Conservation (phyloP, 2,329 filamentous ascomycete species). For the Fusarium hainanense region DNA sequence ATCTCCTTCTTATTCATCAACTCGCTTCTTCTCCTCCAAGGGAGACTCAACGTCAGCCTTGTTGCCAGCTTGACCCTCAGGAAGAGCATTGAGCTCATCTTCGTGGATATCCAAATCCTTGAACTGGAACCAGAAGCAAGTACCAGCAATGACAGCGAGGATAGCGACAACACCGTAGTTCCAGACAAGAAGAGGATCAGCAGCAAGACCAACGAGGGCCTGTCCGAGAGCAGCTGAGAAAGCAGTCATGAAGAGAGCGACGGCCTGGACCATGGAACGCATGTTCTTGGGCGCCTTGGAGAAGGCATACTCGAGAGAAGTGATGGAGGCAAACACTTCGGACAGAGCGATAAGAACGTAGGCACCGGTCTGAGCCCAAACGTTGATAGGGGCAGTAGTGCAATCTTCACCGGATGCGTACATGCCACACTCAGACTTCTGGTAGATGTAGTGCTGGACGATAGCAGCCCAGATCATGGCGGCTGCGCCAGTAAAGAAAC, state of each 20-base stretch:
- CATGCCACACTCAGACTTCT: constrained; percentile 67
- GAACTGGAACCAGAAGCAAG: constrained; percentile 76
- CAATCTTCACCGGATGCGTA: constrained; percentile 48
- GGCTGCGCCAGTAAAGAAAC: constrained; percentile 71
- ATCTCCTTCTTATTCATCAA: constrained; percentile 26
- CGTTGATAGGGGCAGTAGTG: constrained; percentile 60
- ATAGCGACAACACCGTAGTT: constrained; percentile 77
- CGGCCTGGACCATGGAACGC: constrained; percentile 75
- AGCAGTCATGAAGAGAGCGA: constrained; percentile 76
- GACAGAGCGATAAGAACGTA: constrained; percentile 62
- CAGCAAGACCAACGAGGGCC: constrained; percentile 57
- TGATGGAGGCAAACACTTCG: constrained; percentile 63
- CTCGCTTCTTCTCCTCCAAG: constrained; percentile 34
- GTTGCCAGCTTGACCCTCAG: constrained; percentile 49
- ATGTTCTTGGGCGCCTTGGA: constrained; percentile 82
- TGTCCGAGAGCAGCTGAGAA: constrained; percentile 76
- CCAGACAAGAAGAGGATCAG: constrained; percentile 76
- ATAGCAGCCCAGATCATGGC: constrained; percentile 69
- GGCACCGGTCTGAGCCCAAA: constrained; percentile 67
- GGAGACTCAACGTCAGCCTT: constrained; percentile 40
- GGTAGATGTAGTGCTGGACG: constrained; percentile 71
- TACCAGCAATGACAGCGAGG: constrained; percentile 69
- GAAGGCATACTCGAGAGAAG: constrained; percentile 78
- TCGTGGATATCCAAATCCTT: constrained; percentile 71
- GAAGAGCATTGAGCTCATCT: constrained; percentile 72